A percentile compares a stretch with the other conserved stretches of the same genome.
Evolutionary conservation across 345 rosid genomes (phyloP).

Genomic region (Eutrema heterophyllum): DNA sequence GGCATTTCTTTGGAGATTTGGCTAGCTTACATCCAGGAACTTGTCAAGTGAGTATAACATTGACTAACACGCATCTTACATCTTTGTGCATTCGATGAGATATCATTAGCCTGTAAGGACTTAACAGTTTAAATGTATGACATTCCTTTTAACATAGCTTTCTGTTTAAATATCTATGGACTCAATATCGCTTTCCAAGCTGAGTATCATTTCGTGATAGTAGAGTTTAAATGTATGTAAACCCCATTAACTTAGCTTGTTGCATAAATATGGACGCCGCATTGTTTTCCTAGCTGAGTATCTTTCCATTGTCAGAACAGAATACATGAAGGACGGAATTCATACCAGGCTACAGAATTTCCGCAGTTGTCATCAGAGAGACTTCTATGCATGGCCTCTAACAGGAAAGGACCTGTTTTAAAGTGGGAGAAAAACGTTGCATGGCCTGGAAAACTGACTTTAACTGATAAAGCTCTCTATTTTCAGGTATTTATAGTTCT

Average conservation of each 20-base stretch:
- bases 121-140: neutral
- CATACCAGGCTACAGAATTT: conserved; percentile 53
- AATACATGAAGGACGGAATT: conserved; percentile 72
- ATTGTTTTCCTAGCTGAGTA: conserved; percentile 26
- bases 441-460: conserved; percentile 89
- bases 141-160: neutral
- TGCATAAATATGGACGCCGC: neutral
- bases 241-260: neutral
- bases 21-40: conserved; percentile 77
- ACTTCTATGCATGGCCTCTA: conserved; percentile 72
- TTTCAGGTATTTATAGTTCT: conserved; percentile 60
- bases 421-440: conserved; percentile 92
- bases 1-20: conserved; percentile 77
- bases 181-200: neutral
- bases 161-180: neutral
- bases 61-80: no score
- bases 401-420: conserved; percentile 85
- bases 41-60: conserved; percentile 69
- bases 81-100: no score
- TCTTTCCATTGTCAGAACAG: conserved; percentile 51
- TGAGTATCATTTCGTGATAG: neutral
- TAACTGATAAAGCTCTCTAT: conserved; percentile 86
- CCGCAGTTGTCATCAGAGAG: conserved; percentile 53
- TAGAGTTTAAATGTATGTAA: neutral
- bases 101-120: neutral